Evolutionary conservation across 257 asterid species (phyloP), one percentile per base, ranked within the genome.

Genomic region (Dorcoceras hygrometricum): DNA sequence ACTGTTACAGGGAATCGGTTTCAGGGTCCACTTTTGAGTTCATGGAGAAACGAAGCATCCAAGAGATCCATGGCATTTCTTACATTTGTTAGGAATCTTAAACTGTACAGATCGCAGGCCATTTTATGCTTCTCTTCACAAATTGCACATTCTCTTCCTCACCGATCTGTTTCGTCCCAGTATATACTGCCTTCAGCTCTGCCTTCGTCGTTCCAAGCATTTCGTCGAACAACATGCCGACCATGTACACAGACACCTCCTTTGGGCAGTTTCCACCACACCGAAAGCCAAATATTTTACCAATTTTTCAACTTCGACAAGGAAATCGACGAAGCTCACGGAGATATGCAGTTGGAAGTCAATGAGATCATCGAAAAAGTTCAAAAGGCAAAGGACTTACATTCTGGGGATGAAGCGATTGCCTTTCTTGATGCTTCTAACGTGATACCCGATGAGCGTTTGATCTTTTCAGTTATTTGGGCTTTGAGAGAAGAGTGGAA

Each of bases 401-500:
- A 77, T 65, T 83, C 86, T 8, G 95, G 91, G 39, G 91, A 88
- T 72, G 95, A 84, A 75, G 96, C 97, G 68, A 74, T 86, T 32
- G 80, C 75, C 57, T 80, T 85, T 79, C 95, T 93, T 67, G 97
- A 93, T 51, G 57, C 67, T 60, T 80, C 75, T 3, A 81, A 80
- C 23, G 80, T 83, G 25, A 54, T 66, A 27, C 92, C 96, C n/a
- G 82, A 76, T 66, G 59, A 63, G 48, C 84, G 81, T 48, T 79
- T 90, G 6, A 71, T 88, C 20, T 77, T 82, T 78, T 82, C 84
- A 1, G 77, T 82, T 22, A 78, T 90, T 50, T 86, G 95, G 95
- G 86, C 68, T 68, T 59, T 86, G 82, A 85, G 87, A 69, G 83
- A 85, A 51, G 94, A 86, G 72, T 93, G 97, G 97, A 88, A 85